phyloP scores from a whole-genome alignment of 2,329 filamentous ascomycete species.

The Hansfordia pulvinata region DNA sequence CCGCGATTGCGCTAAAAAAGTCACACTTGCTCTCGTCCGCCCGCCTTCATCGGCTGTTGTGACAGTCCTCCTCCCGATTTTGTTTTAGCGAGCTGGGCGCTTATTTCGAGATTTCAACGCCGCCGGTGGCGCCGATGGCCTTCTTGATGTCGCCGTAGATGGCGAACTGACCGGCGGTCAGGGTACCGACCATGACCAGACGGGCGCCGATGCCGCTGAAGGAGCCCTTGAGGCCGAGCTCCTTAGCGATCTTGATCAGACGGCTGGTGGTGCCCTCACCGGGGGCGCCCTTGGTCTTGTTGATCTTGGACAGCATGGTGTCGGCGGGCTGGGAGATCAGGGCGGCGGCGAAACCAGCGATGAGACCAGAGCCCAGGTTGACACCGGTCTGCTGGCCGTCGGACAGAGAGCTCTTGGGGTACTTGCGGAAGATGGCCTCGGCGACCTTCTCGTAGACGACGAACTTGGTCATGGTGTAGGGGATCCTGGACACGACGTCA shows the following conservation, averaged over 20 bases:
- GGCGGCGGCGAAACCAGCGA: slow-evolving; percentile 65
- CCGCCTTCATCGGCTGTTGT: slow-evolving; percentile 9
- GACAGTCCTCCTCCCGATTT: slow-evolving; percentile 4
- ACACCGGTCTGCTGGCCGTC: slow-evolving; percentile 50
- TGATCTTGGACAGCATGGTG: slow-evolving; percentile 73
- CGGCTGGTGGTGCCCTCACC: slow-evolving; percentile 60
- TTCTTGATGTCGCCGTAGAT: slow-evolving; percentile 54
- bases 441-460: slow-evolving; percentile 67
- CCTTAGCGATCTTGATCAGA: slow-evolving; percentile 62
- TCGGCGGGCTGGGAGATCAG: slow-evolving; percentile 65
- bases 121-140: slow-evolving; percentile 42
- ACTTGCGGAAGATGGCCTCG: slow-evolving; percentile 44
- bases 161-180: slow-evolving; percentile 61
- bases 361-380: slow-evolving; percentile 62
- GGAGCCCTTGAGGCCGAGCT: slow-evolving; percentile 55
- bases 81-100: slow-evolving; percentile 1
- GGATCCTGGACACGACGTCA: slow-evolving; percentile 36
- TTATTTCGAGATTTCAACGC: slow-evolving; percentile 40
- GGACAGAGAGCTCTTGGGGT: slow-evolving; percentile 51
- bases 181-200: slow-evolving; percentile 59
- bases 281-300: slow-evolving; percentile 63
- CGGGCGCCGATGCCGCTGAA: slow-evolving; percentile 61
- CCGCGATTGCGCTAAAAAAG: slow-evolving; percentile 4
- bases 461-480: slow-evolving; percentile 74
- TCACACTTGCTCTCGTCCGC: slow-evolving; percentile 8